phyloP scores from a whole-genome alignment of 441 rosid genomes.

The Pelargonium australe region DNA sequence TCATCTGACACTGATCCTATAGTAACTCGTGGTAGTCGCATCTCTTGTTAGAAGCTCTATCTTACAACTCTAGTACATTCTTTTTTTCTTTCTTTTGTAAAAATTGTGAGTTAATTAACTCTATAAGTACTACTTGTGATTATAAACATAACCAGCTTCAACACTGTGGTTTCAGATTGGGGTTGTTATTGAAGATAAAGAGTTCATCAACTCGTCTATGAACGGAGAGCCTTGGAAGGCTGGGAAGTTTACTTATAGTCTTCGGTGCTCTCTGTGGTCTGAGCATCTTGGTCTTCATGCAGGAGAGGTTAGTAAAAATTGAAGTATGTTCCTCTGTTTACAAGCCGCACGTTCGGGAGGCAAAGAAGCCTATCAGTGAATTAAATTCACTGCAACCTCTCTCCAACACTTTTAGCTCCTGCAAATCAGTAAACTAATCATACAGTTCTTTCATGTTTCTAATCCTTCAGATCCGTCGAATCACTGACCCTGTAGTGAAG shows the following conservation, averaged over 20 bases:
- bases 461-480: conserved; percentile 46
- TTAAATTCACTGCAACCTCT: too few species aligned
- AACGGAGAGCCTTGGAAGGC: conserved; percentile 94
- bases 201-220: conserved; percentile 72
- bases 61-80: too few species aligned
- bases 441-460: neutral
- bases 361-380: too few species aligned
- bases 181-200: conserved; percentile 84
- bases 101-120: neutral
- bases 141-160: neutral
- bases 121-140: too few species aligned
- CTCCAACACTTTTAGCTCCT: neutral
- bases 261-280: conserved; percentile 89
- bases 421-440: neutral
- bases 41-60: too few species aligned
- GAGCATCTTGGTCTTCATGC: conserved; percentile 88
- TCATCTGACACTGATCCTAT: too few species aligned
- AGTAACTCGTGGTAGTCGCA: too few species aligned
- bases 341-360: neutral
- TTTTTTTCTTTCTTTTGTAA: too few species aligned
- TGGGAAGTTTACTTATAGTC: conserved; percentile 75
- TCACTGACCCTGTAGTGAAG: conserved; percentile 75
- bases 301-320: conserved; percentile 57
- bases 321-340: neutral
- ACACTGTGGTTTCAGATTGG: conserved; percentile 52